Percentiles rank a stretch among this genome's conserved stretches.
Conservation (phyloP, 176 grass and related monocot species). For the Metroxylon sagu region DNA sequence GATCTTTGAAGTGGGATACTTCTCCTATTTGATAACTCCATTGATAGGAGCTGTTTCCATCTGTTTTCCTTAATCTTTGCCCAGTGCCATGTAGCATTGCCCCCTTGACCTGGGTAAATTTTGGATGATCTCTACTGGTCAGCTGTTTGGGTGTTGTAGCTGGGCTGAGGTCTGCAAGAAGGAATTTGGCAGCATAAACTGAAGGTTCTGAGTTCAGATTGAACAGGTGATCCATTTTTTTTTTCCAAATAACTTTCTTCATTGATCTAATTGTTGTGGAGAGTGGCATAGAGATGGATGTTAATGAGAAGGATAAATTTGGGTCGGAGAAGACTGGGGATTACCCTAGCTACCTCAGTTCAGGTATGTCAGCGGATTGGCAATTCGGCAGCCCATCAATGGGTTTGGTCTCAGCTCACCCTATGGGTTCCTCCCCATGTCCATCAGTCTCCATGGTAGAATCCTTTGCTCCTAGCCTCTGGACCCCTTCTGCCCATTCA, state of each 20-base stretch:
- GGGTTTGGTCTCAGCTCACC: no score
- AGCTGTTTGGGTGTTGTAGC: no score
- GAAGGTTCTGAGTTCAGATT: no score
- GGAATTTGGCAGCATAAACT: no score
- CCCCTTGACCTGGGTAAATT: neutral
- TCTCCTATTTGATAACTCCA: neutral
- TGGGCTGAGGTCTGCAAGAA: no score
- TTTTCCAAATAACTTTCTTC: no score
- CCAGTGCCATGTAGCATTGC: no score
- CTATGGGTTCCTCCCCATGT: constrained; percentile 23
- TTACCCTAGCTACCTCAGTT: constrained; percentile 13
- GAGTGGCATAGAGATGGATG: constrained; percentile 13
- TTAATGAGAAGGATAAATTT: constrained; percentile 43
- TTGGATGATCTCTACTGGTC: no score
- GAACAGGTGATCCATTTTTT: no score
- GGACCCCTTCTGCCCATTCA: constrained; percentile 31
- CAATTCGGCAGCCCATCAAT: constrained; percentile 37
- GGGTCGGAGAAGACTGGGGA: constrained; percentile 37
- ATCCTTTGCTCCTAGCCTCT: constrained; percentile 39
- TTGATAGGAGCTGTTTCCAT: neutral
- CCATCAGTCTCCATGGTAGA: constrained; percentile 36
- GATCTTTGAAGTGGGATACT: neutral
- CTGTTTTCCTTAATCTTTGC: neutral
- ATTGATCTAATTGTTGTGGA: constrained; percentile 1
- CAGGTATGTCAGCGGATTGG: constrained; percentile 36